Percentiles rank a stretch among this genome's conserved stretches.
These are phyloP conservation scores for Uronychia binucleata DNA, from an alignment of 73 alveolate species.

Conservation along the genomic window DNA sequence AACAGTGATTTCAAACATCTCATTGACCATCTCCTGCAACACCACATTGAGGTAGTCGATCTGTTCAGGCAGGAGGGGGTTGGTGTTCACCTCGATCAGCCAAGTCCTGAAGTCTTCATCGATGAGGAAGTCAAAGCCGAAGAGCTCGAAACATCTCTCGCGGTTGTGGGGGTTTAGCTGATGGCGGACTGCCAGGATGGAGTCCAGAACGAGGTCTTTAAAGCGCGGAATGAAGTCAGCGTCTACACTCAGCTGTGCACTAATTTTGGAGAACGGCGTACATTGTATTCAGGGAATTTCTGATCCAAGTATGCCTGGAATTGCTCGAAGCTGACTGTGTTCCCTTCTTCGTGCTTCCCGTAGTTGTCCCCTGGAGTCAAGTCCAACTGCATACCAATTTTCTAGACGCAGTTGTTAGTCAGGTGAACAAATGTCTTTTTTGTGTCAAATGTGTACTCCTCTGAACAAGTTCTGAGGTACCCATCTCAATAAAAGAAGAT, in stretches of 20 bases:
- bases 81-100: slow-evolving; percentile 80
- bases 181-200: slow-evolving; percentile 12
- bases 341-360: slow-evolving; percentile 86
- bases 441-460: slow-evolving; percentile 65
- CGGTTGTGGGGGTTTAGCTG: slow-evolving; percentile 57
- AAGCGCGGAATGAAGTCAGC: slow-evolving; percentile 35
- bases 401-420: slow-evolving; percentile 89
- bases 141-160: slow-evolving; percentile 63
- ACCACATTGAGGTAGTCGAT: slow-evolving; percentile 52
- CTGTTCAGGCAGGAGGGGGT: slow-evolving; percentile 68
- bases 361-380: slow-evolving; percentile 78
- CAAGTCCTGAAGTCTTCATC: slow-evolving; percentile 73
- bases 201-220: slow-evolving; percentile 39
- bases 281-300: slow-evolving; percentile 62
- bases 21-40: slow-evolving; percentile 82
- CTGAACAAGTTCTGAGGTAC: slow-evolving; percentile 76
- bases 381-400: too few species aligned
- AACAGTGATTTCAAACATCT: slow-evolving; percentile 66
- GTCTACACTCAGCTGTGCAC: slow-evolving; percentile 18
- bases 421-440: slow-evolving; percentile 82
- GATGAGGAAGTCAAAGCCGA: slow-evolving; percentile 80
- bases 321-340: slow-evolving; percentile 72
- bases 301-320: slow-evolving; percentile 66
- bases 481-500: slow-evolving; percentile 75
- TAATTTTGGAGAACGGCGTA: slow-evolving; percentile 9